Conservation (phyloP, 768 basidiomycete species). For the Phallus indusiatus region DNA sequence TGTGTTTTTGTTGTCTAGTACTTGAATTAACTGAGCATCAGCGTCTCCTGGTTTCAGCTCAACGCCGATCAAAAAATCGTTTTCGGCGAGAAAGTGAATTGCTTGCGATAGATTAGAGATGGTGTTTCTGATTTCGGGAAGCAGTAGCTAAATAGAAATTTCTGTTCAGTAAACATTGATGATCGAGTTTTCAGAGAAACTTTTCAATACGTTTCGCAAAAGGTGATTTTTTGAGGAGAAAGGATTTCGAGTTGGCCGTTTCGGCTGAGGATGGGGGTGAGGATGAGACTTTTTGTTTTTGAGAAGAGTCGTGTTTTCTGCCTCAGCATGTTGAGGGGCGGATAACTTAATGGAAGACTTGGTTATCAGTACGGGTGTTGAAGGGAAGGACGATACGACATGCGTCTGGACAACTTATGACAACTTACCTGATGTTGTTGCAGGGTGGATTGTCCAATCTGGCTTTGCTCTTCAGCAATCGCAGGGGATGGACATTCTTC, state of each 20-base stretch:
- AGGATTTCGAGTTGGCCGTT: constrained; percentile 45
- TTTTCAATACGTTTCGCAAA: constrained; percentile 73
- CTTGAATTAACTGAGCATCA: constrained; percentile 50
- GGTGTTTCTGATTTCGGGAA: constrained; percentile 80
- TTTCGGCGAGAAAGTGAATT: constrained; percentile 82
- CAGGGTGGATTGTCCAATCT: constrained; percentile 14
- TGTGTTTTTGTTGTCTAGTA: constrained; percentile 28
- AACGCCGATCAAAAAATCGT: constrained; percentile 74
- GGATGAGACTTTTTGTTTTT: constrained; percentile 15
- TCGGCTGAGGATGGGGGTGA: constrained; percentile 36
- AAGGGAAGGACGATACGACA: too few relatives aligned
- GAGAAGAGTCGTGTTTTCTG: neutral
- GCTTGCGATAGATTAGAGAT: constrained; percentile 90
- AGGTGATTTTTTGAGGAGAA: constrained; percentile 63
- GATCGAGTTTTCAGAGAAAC: constrained; percentile 17
- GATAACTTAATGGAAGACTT: neutral
- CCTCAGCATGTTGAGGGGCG: neutral
- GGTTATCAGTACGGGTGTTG: neutral
- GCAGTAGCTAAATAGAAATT: constrained; percentile 50
- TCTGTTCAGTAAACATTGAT: neutral
- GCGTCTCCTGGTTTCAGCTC: constrained; percentile 77
- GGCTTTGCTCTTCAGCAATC: neutral
- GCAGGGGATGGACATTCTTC: neutral
- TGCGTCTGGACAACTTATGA: neutral
- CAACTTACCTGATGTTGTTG: neutral